These are phyloP conservation scores for Umbelopsis sp. DNA, from an alignment of 192 early-diverging fungal genomes.

Conservation along the genomic window DNA sequence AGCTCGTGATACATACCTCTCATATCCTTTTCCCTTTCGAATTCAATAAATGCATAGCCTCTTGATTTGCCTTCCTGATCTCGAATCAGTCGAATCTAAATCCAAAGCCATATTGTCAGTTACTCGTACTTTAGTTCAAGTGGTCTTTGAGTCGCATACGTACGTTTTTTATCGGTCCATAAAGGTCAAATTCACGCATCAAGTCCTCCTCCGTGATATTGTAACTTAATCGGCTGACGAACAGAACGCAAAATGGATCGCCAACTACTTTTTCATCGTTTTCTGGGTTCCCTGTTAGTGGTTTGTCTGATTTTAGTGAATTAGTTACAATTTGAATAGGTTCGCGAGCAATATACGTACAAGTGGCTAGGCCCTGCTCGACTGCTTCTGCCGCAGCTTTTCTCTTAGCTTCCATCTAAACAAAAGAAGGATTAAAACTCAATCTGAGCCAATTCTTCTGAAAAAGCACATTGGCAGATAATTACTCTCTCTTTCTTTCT, in stretches of 20 bases:
- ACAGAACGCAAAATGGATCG: constrained; percentile 93
- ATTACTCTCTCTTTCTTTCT: constrained; percentile 68
- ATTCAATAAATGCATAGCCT: constrained; percentile 97
- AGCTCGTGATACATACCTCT: constrained; percentile 41
- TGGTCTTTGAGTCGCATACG: constrained; percentile 5
- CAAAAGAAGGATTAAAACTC: neutral
- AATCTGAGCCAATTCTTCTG: neutral
- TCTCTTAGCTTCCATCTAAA: constrained; percentile 57
- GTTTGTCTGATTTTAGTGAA: neutral
- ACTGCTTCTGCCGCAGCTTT: constrained; percentile 64
- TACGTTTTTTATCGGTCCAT: constrained; percentile 82
- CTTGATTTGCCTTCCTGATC: constrained; percentile 73
- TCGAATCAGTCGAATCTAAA: constrained; percentile 71
- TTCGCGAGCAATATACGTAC: constrained; percentile 34
- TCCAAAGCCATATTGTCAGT: neutral
- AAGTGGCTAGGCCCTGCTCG: constrained; percentile 53
- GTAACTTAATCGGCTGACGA: constrained; percentile 83
- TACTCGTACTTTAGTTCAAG: too few species aligned
- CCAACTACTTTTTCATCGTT: constrained; percentile 72
- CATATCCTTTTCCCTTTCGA: constrained; percentile 85
- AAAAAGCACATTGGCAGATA: constrained; percentile 2
- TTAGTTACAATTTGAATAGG: neutral
- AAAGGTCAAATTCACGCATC: constrained; percentile 74
- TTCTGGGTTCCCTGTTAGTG: constrained; percentile 66
- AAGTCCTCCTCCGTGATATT: constrained; percentile 79